Evolutionary conservation across 306 rosid genomes (phyloP).

Genomic region (Dalbergia cochinchinensis): DNA sequence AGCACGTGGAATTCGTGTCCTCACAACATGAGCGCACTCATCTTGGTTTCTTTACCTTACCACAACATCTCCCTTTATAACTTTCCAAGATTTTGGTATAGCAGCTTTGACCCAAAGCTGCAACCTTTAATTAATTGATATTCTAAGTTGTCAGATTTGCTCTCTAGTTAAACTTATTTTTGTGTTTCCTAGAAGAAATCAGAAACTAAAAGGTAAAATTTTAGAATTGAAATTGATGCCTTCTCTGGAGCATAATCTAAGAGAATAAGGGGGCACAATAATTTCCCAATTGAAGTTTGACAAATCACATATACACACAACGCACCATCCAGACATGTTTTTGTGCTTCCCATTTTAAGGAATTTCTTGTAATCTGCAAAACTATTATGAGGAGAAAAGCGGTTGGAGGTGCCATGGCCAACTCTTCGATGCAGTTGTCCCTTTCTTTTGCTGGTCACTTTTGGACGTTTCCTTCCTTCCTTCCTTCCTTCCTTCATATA

Average conservation of each 20-base stretch:
- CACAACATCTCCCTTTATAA: constrained; percentile 11
- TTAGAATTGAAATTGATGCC: neutral
- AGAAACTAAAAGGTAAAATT: neutral
- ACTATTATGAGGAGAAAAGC: constrained; percentile 32
- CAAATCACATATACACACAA: constrained; percentile 15
- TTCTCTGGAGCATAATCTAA: neutral
- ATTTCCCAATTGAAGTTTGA: constrained; percentile 21
- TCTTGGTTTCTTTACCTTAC: constrained; percentile 27
- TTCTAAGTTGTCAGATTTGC: constrained; percentile 4
- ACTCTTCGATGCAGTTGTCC: constrained; percentile 45
- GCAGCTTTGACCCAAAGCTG: constrained; percentile 45
- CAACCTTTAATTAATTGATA: constrained; percentile 35
- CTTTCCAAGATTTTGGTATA: constrained; percentile 46
- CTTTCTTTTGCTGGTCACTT: constrained; percentile 41
- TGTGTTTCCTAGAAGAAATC: constrained; percentile 9
- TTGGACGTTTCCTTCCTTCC: constrained; percentile 47
- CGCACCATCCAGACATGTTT: constrained; percentile 22
- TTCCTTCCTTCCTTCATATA: constrained; percentile 40
- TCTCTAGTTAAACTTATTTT: neutral
- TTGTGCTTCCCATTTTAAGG: constrained; percentile 39
- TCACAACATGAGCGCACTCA: constrained; percentile 42
- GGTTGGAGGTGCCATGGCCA: constrained; percentile 15
- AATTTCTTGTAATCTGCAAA: constrained; percentile 5
- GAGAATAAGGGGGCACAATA: neutral
- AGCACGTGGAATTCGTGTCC: constrained; percentile 59